Conservation (phyloP, 352 stramenopile genomes). For the Pythium monospermum region DNA sequence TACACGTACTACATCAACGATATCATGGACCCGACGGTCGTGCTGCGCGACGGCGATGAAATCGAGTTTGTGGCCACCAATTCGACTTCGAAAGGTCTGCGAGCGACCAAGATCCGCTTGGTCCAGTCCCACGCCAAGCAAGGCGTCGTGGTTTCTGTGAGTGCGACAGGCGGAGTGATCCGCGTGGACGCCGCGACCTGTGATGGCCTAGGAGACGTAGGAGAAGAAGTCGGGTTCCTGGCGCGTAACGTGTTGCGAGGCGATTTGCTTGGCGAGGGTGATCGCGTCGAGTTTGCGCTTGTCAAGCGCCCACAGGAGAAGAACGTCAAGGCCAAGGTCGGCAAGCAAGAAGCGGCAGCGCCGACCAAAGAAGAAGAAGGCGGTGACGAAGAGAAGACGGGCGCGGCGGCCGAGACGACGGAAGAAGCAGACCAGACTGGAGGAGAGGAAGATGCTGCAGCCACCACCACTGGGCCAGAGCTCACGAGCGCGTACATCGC, state of each 20-base stretch:
- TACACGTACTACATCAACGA: slow-evolving; percentile 72
- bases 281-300: slow-evolving; percentile 71
- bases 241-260: slow-evolving; percentile 52
- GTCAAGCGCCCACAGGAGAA: slow-evolving; percentile 11
- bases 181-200: too few species aligned
- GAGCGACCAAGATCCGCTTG: slow-evolving; percentile 50
- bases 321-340: neutral
- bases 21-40: slow-evolving; percentile 38
- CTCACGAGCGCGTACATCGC: slow-evolving; percentile 17
- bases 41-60: slow-evolving; percentile 69
- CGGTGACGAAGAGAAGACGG: slow-evolving; percentile 13
- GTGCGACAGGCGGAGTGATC: slow-evolving; percentile 42
- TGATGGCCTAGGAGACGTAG: slow-evolving; percentile 26
- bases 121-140: slow-evolving; percentile 48
- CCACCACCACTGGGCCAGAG: neutral
- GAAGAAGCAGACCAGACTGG: slow-evolving; percentile 12
- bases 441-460: slow-evolving; percentile 11
- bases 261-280: slow-evolving; percentile 52
- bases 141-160: slow-evolving; percentile 45
- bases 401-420: slow-evolving; percentile 12
- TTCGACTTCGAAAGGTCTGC: slow-evolving; percentile 36
- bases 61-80: slow-evolving; percentile 55
- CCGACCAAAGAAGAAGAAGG: slow-evolving; percentile 22
- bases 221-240: slow-evolving; percentile 37
- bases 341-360: too few species aligned